phyloP scores from a whole-genome alignment of 140 eudicot genomes.

The Flaveria floridana region DNA sequence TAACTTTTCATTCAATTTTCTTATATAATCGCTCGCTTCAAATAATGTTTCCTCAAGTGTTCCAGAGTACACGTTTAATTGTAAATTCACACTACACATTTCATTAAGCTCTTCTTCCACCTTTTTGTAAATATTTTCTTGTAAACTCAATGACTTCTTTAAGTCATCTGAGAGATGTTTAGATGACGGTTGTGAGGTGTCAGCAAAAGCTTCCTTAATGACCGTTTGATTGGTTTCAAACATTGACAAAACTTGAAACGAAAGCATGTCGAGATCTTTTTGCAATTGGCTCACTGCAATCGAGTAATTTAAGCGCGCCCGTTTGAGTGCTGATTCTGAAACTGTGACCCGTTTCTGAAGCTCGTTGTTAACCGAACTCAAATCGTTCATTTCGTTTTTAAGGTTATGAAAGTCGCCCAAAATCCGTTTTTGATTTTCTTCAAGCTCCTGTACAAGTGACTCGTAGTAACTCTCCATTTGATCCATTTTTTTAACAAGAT shows the following conservation, averaged over 20 bases:
- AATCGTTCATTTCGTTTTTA: conserved; percentile 57
- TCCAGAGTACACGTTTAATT: conserved; percentile 62
- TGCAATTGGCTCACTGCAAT: conserved; percentile 91
- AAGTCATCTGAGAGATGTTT: conserved; percentile 38
- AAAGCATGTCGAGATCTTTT: conserved; percentile 84
- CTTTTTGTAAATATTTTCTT: conserved; percentile 72
- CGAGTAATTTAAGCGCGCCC: conserved; percentile 91
- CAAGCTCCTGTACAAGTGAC: conserved; percentile 86
- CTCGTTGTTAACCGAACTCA: conserved; percentile 63
- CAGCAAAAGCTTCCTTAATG: conserved; percentile 65
- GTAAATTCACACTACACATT: conserved; percentile 49
- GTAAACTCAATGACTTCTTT: conserved; percentile 62
- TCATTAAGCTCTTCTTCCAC: conserved; percentile 73
- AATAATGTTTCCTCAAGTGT: conserved; percentile 49
- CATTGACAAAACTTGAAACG: conserved; percentile 86
- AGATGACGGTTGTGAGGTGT: conserved; percentile 37
- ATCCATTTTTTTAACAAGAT: conserved; percentile 65
- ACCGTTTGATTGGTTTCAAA: conserved; percentile 82
- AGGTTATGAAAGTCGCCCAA: conserved; percentile 70
- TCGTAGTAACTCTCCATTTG: conserved; percentile 95
- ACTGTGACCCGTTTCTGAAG: conserved; percentile 69
- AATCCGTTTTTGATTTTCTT: conserved; percentile 87
- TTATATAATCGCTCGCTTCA: conserved; percentile 47
- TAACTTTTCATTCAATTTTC: conserved; percentile 37
- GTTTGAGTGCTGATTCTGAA: conserved; percentile 80